A percentile compares a stretch with the other conserved stretches of the same genome.
Evolutionary conservation across 2,329 filamentous ascomycete species (phyloP).

Genomic region (Cryphonectria radicalis): DNA sequence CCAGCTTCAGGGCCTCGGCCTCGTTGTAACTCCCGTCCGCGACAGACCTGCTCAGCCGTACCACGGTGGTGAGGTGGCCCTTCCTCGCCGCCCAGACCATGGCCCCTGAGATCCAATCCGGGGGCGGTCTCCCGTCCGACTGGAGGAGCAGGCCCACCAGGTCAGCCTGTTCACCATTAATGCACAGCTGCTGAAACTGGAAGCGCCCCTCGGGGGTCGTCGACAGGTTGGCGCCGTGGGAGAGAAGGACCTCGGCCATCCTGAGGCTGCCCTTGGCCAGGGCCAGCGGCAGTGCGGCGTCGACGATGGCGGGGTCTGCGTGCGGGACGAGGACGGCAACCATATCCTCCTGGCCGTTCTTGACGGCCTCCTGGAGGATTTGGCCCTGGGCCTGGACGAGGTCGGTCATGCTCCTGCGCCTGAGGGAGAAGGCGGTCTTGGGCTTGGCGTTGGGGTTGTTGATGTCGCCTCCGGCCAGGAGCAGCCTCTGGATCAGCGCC

Average conservation of each 20-base stretch:
- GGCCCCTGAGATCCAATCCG: conserved; percentile 50
- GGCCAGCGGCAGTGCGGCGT: conserved; percentile 54
- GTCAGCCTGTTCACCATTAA: conserved; percentile 48
- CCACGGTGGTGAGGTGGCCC: conserved; percentile 55
- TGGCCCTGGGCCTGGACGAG: conserved; percentile 57
- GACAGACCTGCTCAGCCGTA: conserved; percentile 54
- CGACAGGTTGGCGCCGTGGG: conserved; percentile 54
- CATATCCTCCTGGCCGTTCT: conserved; percentile 56
- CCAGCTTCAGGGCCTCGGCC: conserved; percentile 56
- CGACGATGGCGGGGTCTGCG: conserved; percentile 55
- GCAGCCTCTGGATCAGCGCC: conserved; percentile 56
- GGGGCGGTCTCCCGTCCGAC: conserved; percentile 52
- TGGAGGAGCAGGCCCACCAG: conserved; percentile 54
- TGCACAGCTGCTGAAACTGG: conserved; percentile 57
- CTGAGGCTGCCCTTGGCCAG: conserved; percentile 48
- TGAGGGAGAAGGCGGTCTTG: conserved; percentile 51
- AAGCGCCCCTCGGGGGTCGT: conserved; percentile 56
- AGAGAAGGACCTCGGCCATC: conserved; percentile 53
- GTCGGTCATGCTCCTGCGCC: conserved; percentile 55
- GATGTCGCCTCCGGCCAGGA: conserved; percentile 54
- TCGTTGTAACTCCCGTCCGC: conserved; percentile 58
- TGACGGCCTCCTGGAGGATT: conserved; percentile 55
- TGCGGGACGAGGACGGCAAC: conserved; percentile 58
- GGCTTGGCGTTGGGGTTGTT: conserved; percentile 52
- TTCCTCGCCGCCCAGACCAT: conserved; percentile 56